Conservation (phyloP, 768 basidiomycete species). For the Agaricus sinodeliciosus region DNA sequence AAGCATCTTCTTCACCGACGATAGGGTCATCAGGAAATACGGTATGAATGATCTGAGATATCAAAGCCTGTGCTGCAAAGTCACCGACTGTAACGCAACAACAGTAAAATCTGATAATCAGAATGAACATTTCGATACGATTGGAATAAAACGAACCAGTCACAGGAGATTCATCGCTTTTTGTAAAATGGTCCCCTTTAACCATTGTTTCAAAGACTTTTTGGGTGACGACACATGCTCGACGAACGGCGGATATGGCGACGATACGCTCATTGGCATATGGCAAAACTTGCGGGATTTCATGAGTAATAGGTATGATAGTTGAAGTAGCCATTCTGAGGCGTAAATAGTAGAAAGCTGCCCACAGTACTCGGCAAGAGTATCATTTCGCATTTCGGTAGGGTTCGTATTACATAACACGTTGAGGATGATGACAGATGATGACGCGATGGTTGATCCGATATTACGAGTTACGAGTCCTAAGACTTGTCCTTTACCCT, state of each 20-base stretch:
- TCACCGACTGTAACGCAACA: slow-evolving; percentile 64
- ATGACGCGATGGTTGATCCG: no score
- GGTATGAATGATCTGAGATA: slow-evolving; percentile 68
- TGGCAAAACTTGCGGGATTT: background rate
- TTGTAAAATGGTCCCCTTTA: slow-evolving; percentile 79
- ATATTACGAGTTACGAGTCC: no score
- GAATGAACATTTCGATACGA: no score
- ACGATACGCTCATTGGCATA: slow-evolving; percentile 26
- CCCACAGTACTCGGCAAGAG: no score
- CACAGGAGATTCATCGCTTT: slow-evolving; percentile 89
- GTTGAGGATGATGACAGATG: no score
- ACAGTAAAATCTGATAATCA: no score
- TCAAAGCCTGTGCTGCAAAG: slow-evolving; percentile 88
- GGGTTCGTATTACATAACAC: no score
- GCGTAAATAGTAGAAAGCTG: no score
- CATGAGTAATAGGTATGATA: no score
- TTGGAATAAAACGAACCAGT: slow-evolving; percentile 46
- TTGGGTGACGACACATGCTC: slow-evolving; percentile 79
- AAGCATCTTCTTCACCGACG: slow-evolving; percentile 93
- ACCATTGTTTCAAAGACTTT: slow-evolving; percentile 84
- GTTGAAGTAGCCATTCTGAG: no score
- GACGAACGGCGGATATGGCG: slow-evolving; percentile 79
- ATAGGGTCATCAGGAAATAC: slow-evolving; percentile 85
- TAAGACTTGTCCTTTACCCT: no score
- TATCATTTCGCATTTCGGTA: no score